Percentiles rank a stretch among this genome's conserved stretches.
phyloP scores from a whole-genome alignment of 345 rosid genomes.

The Moringa oleifera region DNA sequence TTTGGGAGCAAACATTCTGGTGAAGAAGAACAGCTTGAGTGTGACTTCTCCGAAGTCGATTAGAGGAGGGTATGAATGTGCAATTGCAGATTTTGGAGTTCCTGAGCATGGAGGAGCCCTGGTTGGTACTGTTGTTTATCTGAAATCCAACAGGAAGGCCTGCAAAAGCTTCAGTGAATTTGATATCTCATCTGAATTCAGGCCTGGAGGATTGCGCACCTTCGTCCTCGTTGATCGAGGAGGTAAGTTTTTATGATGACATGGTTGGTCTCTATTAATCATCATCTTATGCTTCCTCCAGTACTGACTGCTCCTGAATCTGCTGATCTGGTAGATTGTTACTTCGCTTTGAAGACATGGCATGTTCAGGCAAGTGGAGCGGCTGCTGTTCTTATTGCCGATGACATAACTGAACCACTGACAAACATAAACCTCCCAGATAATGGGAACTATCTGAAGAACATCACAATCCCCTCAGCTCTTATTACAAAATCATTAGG shows the following conservation, averaged over 20 bases:
- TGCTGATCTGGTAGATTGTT: conserved; percentile 37
- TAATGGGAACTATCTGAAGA: conserved; percentile 42
- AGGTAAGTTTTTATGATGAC: conserved; percentile 23
- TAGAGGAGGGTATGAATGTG: conserved; percentile 44
- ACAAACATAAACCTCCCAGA: conserved; percentile 57
- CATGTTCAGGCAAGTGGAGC: conserved; percentile 59
- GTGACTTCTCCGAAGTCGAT: conserved; percentile 44
- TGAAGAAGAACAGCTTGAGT: conserved; percentile 61
- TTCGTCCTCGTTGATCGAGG: conserved; percentile 58
- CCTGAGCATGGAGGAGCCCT: conserved; percentile 55
- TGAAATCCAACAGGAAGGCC: conserved; percentile 43
- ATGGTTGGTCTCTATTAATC: too few relatives aligned
- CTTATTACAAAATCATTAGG: conserved; percentile 45
- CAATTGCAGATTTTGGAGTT: conserved; percentile 57
- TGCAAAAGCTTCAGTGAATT: conserved; percentile 40
- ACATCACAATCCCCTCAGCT: conserved; percentile 54
- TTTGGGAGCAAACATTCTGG: conserved; percentile 18
- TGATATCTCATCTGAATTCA: conserved; percentile 38
- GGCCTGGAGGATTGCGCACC: conserved; percentile 40
- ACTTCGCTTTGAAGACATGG: conserved; percentile 59
- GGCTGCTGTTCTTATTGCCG: conserved; percentile 57
- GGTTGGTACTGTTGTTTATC: conserved; percentile 50
- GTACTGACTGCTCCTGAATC: too few relatives aligned
- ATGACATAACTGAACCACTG: conserved; percentile 41
- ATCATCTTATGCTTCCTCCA: too few relatives aligned